phyloP scores from a whole-genome alignment of 169 alveolate genomes.

The Plasmodium gaboni region DNA sequence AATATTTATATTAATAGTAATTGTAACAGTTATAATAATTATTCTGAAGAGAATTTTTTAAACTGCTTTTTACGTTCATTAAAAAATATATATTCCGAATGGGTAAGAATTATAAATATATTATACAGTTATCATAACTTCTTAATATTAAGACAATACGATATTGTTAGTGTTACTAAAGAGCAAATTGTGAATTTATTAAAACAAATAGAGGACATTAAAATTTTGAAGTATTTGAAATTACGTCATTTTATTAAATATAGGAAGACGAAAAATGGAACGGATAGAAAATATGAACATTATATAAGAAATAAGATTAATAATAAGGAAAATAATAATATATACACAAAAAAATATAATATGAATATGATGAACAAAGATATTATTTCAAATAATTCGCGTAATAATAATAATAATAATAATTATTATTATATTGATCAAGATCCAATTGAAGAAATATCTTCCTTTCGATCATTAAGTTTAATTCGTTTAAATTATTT shows the following conservation, averaged over 20 bases:
- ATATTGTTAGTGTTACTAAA: slow-evolving; percentile 32
- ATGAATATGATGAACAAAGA: background rate
- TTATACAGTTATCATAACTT: slow-evolving; percentile 63
- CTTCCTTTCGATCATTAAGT: slow-evolving; percentile 59
- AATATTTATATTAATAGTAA: too few species aligned
- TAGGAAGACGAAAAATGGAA: slow-evolving; percentile 19
- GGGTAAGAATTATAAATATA: slow-evolving; percentile 36
- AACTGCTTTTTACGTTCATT: slow-evolving; percentile 54
- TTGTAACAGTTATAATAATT: slow-evolving; percentile 1
- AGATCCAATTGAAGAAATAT: slow-evolving; percentile 6
- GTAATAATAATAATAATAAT: background rate
- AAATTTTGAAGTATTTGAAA: slow-evolving; percentile 23
- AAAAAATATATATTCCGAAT: slow-evolving; percentile 47
- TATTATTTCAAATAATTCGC: background rate
- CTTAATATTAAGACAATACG: slow-evolving; percentile 49
- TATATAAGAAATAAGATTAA: background rate
- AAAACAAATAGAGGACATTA: slow-evolving; percentile 17
- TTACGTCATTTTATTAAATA: slow-evolving; percentile 48
- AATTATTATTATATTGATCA: background rate
- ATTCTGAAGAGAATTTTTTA: slow-evolving; percentile 64
- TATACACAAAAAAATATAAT: background rate
- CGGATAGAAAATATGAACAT: background rate
- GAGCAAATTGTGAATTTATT: slow-evolving; percentile 39
- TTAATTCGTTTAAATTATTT: slow-evolving; percentile 44
- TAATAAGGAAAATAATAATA: background rate